Base-by-base conservation (phyloP, 2,329 filamentous ascomycete species). In the Furcasterigmium sp. region DNA sequence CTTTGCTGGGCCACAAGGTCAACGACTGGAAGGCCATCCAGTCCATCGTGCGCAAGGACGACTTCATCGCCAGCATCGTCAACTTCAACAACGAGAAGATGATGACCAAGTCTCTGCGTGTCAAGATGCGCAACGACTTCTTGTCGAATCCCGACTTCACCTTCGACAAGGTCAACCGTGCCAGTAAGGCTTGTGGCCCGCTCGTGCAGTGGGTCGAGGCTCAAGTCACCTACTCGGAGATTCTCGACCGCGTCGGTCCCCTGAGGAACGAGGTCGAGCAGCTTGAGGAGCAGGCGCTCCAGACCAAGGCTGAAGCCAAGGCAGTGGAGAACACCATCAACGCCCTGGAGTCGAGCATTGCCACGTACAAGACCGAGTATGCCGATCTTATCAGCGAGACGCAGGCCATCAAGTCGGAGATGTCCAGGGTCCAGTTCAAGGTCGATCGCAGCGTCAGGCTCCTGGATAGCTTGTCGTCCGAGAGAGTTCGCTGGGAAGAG, bases 61-160 rank as follows among this genome's bases (percentile, higher is more conserved):
- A 97, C 60, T 98, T 98, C 67, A 97, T 98, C 65, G 87, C 90
- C 39, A 96, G 88, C 67, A 98, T 98, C 57, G 87, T 97, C 63
- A 90, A 89, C 63, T 98, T 96, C 59, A 87, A 96, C 71, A 98
- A 96, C 58, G 91, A 93, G 65, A 84, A 76, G 61, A 85, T 93
- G 64, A 97, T 98, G 91, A 98, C 91, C 14, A 85, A 82, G 56
- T 68, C 71, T 20, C 76, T 93, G 53, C 80, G 93, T 39, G 73
- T 80, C 53, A 94, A 89, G 73, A 97, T 98, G 91, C 84, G 87
- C 56, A 87, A 84, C 47, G 90, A 96, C 34, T 98, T 87, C 66
- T 69, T 98, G 48, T 90, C 87, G 13, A 93, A 94, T 62, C 85
- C 91, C 5, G 91, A 97, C 46, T 98, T 97, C 65, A 96, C 91